These are phyloP conservation scores for Chaetoceros muelleri DNA, from an alignment of 108 stramenopile species.

Conservation along the genomic window DNA sequence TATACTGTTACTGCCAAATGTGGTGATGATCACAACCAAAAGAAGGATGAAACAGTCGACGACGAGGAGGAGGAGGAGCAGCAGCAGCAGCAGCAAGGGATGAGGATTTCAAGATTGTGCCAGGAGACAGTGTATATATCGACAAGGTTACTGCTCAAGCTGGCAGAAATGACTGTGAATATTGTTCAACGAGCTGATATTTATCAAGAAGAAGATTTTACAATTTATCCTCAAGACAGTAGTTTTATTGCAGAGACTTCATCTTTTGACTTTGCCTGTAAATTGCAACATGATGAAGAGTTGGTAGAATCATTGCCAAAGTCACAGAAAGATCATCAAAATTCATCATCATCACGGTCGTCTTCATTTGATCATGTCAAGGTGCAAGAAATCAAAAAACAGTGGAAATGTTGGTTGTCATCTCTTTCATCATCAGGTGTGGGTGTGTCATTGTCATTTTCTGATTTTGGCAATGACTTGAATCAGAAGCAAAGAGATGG, in stretches of 20 bases:
- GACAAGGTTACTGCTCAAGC: conserved; percentile 40
- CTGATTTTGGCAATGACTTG: neutral
- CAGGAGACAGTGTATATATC: conserved; percentile 54
- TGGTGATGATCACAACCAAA: neutral
- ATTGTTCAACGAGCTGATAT: conserved; percentile 84
- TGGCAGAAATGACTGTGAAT: conserved; percentile 49
- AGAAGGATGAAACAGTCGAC: neutral
- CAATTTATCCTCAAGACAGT: conserved; percentile 24
- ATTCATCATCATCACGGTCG: no score
- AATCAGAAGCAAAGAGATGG: neutral
- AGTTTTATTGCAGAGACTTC: conserved; percentile 1
- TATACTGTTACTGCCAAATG: neutral
- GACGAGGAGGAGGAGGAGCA: neutral
- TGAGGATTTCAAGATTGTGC: conserved; percentile 15
- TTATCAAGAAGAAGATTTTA: conserved; percentile 93
- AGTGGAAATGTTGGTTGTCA: no score
- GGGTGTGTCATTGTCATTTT: neutral
- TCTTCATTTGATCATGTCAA: no score
- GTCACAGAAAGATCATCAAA: no score
- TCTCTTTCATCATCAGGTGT: no score
- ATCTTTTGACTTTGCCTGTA: neutral
- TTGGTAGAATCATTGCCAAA: neutral
- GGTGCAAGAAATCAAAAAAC: no score
- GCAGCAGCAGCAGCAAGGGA: neutral
- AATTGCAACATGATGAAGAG: neutral